Percentiles rank a stretch among this genome's conserved stretches.
Conservation (phyloP, 441 rosid genomes). For the Pelargonium cotyledonis region DNA sequence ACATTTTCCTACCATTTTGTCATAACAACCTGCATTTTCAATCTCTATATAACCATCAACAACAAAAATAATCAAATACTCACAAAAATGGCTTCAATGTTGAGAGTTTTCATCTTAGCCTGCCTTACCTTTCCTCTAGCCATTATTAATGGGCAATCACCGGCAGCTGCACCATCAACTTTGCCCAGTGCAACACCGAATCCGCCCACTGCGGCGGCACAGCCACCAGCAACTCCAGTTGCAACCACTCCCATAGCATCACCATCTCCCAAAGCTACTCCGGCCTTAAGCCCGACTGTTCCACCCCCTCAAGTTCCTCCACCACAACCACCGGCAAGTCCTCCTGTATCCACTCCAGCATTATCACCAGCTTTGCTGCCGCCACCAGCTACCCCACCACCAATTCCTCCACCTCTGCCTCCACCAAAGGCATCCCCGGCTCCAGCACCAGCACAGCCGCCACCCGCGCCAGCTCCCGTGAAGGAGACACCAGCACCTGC, state of each 20-base stretch:
- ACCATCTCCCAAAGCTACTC: constrained; percentile 55
- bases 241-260: constrained; percentile 35
- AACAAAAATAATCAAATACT: constrained; percentile 22
- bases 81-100: constrained; percentile 42
- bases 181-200: constrained; percentile 19
- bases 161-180: constrained; percentile 53
- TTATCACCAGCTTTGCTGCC: no score
- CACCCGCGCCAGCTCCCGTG: constrained; percentile 29
- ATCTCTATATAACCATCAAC: constrained; percentile 24
- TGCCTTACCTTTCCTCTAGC: constrained; percentile 34
- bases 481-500: constrained; percentile 29
- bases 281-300: constrained; percentile 43
- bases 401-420: no score
- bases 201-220: constrained; percentile 32
- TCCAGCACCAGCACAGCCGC: background rate
- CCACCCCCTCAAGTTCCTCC: constrained; percentile 19
- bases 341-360: no score
- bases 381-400: no score
- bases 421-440: no score
- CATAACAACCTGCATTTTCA: constrained; percentile 14
- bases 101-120: constrained; percentile 33
- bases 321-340: no score
- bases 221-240: constrained; percentile 35
- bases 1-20: constrained; percentile 9
- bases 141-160: constrained; percentile 55